Evolutionary conservation across 2,329 filamentous ascomycete genomes (phyloP), one percentile per base, ranked within the genome.

Genomic region (Neurospora crassa): DNA sequence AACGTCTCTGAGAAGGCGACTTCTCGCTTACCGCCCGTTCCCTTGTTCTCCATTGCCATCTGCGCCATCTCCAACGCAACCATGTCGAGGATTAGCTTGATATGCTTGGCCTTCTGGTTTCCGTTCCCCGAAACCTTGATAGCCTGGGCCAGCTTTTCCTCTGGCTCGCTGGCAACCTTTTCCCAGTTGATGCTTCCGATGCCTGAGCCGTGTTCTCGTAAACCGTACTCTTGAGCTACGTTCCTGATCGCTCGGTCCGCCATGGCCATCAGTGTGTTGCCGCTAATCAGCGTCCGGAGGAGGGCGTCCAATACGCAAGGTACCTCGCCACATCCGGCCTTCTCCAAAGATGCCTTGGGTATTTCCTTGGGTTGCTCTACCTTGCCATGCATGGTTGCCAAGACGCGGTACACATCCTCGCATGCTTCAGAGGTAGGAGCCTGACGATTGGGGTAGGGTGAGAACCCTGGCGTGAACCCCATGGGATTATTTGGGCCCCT

Each of bases 111-210:
- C 80, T 94, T 96, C 18, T 84, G 84, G n/a, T 87, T 85, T 2
- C 89, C 90, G 2, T 94, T 82, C 0, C 93, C 93, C 11, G 92
- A 92, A 8, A 82, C 81, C 75, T 88, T 89, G 77, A 96, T 93
- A 0, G 91, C 87, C 69, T 90, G 82, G 67, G 87, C 87, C n/a
- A 96, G 83, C 6, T 91, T 87, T 47, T 86, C 82, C 5, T 87
- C 78, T 1, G 87, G 79, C 1, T 89, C 87, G 37, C 82, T 79
- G 29, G 89, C 87, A 1, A 94, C 90, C 11, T 87, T 88, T 75
- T 93, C 88, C 91, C 91, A 95, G 77, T 94, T 84, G 8, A 94
- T 90, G 70, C 90, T 92, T 3, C 90, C 90, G 75, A 90, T 89
- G 5, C 90, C 91, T 11, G 90, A 81, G 7, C 91, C 89, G 59